A percentile compares a stretch with the other conserved stretches of the same genome.
phyloP scores from a whole-genome alignment of 306 rosid genomes.

The Coriaria nepalensis region DNA sequence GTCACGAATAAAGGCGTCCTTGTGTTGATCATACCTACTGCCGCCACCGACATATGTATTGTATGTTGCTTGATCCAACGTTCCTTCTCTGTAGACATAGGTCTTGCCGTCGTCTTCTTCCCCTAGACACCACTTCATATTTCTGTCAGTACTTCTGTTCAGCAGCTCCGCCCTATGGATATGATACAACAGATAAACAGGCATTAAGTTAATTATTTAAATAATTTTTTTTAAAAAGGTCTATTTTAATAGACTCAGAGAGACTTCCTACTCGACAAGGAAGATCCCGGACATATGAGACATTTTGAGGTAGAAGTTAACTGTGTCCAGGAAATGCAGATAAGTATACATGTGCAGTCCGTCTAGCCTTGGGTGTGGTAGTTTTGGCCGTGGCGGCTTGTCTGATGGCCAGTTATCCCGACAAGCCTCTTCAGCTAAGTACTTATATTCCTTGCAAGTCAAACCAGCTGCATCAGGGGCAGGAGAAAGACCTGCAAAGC shows the following conservation, averaged over 20 bases:
- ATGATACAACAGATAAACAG: too few species aligned
- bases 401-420: conserved; percentile 10
- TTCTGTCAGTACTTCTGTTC: conserved; percentile 20
- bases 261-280: conserved; percentile 40
- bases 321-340: conserved; percentile 34
- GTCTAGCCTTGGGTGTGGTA: conserved; percentile 40
- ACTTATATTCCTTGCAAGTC: conserved; percentile 32
- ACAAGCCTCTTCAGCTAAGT: conserved; percentile 18
- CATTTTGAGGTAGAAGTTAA: conserved; percentile 32
- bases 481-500: conserved; percentile 31
- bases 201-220: too few species aligned
- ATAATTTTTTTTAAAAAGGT: too few species aligned
- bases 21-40: background rate
- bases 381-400: conserved; percentile 25
- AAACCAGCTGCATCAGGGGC: background rate
- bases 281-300: conserved; percentile 39
- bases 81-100: conserved; percentile 45
- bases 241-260: too few species aligned
- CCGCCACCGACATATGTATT: conserved; percentile 3
- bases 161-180: conserved; percentile 37
- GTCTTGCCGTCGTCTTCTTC: conserved; percentile 27
- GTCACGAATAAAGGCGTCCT: too few species aligned
- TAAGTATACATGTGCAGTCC: conserved; percentile 42
- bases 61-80: conserved; percentile 26
- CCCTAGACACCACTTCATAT: conserved; percentile 34